Conservation (phyloP, 768 basidiomycete genomes). For the Suillus subluteus region DNA sequence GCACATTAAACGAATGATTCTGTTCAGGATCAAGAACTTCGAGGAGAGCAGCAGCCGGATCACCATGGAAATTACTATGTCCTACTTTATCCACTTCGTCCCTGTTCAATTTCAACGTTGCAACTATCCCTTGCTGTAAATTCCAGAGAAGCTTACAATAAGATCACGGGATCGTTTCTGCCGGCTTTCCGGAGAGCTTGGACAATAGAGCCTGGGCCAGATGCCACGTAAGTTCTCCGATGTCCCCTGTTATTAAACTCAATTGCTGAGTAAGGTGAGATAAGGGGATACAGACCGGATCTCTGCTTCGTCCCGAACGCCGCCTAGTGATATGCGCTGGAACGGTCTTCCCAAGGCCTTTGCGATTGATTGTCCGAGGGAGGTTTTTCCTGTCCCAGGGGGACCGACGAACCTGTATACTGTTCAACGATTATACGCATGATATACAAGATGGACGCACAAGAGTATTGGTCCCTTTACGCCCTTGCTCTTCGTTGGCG, state of each 20-base stretch:
- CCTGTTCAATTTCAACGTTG: constrained; percentile 23
- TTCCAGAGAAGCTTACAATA: constrained; percentile 46
- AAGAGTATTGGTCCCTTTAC: constrained; percentile 77
- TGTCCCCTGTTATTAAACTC: constrained; percentile 48
- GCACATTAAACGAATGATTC: constrained; percentile 78
- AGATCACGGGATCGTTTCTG: constrained; percentile 75
- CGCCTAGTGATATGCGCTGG: constrained; percentile 90
- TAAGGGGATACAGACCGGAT: constrained; percentile 46
- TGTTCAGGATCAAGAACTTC: constrained; percentile 96
- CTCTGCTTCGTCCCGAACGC: constrained; percentile 91
- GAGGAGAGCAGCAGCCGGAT: constrained; percentile 86
- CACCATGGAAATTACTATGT: constrained; percentile 87
- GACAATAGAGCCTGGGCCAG: constrained; percentile 82
- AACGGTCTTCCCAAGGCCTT: constrained; percentile 83
- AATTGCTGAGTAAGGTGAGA: constrained; percentile 11
- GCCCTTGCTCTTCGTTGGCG: constrained; percentile 35
- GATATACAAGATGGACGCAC: constrained; percentile 36
- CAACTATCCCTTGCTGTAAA: neutral
- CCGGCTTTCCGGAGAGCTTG: constrained; percentile 88
- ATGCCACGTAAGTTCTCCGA: constrained; percentile 88
- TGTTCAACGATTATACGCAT: neutral
- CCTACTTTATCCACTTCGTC: constrained; percentile 95
- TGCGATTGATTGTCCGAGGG: constrained; percentile 87
- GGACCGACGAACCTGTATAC: constrained; percentile 78
- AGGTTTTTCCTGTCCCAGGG: constrained; percentile 91